Base-by-base conservation (phyloP, 768 basidiomycete genomes). In the Naganishia vaughanmartiniae region DNA sequence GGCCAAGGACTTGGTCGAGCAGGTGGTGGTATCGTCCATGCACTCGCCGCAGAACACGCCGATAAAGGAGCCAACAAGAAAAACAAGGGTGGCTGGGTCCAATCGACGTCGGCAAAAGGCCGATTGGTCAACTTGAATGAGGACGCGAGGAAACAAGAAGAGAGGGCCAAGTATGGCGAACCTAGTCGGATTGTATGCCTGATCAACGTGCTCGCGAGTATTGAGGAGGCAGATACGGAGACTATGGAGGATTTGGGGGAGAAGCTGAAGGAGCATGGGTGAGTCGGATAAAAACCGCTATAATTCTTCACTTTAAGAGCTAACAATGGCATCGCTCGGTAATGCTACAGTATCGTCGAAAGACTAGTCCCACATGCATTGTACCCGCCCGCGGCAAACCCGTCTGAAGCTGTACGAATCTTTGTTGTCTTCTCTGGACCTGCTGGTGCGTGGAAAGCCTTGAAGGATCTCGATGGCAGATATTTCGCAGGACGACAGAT, bases 371-470 rank as follows among this genome's bases (percentile, higher is more conserved):
- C 96, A 0, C 93, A 97, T 53, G 82, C 87, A 46, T 86, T 90
- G 54, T 84, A 88, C 51, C 91, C 92, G 1, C 83, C 86, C 1
- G 86, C 91, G 0, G 72, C 81, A 2, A 84, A 89, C 57, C 84
- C 87, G 1, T 88, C 88, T n/a, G 89, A 92, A n/a, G 88, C 89
- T 0, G 89, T 96, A 4, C 88, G 93, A 65, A 89, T 97, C 66
- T 98, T 96, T 78, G 89, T 97, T 19, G 83, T 90, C 65, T 98
- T 95, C 76, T 88, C 88, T 0, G 95, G 94, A 0, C 91, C 91
- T 5, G 93, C 86, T 0, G 95, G 92, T 14, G 95, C 94, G 7
- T 98, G 93, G 94, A 92, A 92, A 81, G 93, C 92, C 0, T 91
- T 94, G 2, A 87, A 92, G 57, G 93, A 95, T 79, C 84, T 97